Evolutionary conservation across 2,329 filamentous ascomycete species (phyloP).

Genomic region (Paramyrothecium sp.): DNA sequence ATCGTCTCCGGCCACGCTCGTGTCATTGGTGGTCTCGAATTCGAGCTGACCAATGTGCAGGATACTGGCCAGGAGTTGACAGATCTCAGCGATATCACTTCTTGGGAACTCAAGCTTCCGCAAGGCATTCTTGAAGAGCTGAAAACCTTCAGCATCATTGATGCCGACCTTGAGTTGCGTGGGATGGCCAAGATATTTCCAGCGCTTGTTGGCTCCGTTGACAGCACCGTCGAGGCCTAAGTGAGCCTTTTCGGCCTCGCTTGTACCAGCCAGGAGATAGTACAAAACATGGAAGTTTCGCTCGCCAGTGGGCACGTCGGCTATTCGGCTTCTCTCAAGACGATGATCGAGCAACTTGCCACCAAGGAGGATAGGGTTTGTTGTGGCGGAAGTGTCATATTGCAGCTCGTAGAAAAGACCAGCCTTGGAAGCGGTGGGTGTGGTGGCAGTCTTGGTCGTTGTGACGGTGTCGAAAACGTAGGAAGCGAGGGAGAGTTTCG

Average conservation of each 20-base stretch:
- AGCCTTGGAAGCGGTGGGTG: constrained; percentile 91
- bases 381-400: constrained; percentile 85
- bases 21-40: constrained; percentile 80
- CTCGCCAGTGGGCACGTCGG: constrained; percentile 90
- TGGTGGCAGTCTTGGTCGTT: constrained; percentile 95
- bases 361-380: constrained; percentile 85
- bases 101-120: constrained; percentile 92
- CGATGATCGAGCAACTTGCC: constrained; percentile 93
- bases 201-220: constrained; percentile 69
- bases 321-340: constrained; percentile 86
- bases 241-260: constrained; percentile 84
- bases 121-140: constrained; percentile 94
- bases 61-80: constrained; percentile 89
- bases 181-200: constrained; percentile 94
- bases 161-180: constrained; percentile 97
- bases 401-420: constrained; percentile 95
- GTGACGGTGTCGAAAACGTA: constrained; percentile 97
- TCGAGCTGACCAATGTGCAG: constrained; percentile 98
- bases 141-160: constrained; percentile 93
- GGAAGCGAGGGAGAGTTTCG: constrained; percentile 87
- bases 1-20: constrained; percentile 78
- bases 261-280: constrained; percentile 91
- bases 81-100: constrained; percentile 93
- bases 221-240: constrained; percentile 57
- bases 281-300: constrained; percentile 96